phyloP scores from a whole-genome alignment of 2,329 filamentous ascomycete species.

The Aplosporella prunicola region DNA sequence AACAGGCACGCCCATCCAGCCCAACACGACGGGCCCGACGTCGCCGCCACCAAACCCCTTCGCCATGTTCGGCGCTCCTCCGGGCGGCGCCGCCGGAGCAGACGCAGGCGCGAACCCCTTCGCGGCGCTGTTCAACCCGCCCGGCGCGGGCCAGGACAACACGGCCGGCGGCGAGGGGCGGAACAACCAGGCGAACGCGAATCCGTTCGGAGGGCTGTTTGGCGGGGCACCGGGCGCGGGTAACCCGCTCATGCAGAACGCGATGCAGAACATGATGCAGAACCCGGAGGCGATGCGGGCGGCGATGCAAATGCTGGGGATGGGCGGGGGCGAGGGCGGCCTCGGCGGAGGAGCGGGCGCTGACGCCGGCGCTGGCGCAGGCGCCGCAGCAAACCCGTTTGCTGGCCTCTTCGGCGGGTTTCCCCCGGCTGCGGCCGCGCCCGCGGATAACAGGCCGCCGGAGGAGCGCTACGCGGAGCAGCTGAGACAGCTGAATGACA shows the following conservation, averaged over 20 bases:
- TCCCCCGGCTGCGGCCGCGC: conserved; percentile 33
- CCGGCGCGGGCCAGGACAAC: conserved; percentile 16
- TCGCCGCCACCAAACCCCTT: conserved; percentile 38
- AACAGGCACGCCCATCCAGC: conserved; percentile 30
- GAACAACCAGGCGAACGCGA: conserved; percentile 29
- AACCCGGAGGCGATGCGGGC: conserved; percentile 49
- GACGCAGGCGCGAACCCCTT: conserved; percentile 46
- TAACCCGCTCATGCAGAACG: conserved; percentile 29
- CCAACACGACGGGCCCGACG: conserved; percentile 22
- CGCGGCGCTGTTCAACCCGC: conserved; percentile 44
- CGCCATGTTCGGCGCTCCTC: conserved; percentile 27
- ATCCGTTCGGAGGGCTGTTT: conserved; percentile 63
- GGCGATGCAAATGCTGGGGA: conserved; percentile 46
- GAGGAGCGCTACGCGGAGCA: conserved; percentile 91
- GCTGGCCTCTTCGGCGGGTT: conserved; percentile 32
- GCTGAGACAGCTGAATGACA: conserved; percentile 88
- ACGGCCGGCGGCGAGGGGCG: conserved; percentile 22
- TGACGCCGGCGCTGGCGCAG: conserved; percentile 29
- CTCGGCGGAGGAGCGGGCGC: conserved; percentile 25
- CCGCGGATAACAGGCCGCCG: conserved; percentile 74
- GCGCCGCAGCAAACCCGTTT: conserved; percentile 27
- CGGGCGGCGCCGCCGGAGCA: conserved; percentile 22
- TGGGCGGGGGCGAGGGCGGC: conserved; percentile 25
- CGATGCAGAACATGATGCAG: conserved; percentile 41
- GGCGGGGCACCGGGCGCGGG: conserved; percentile 21